These are phyloP conservation scores for Sporothrix inflata DNA, from an alignment of 2,329 filamentous ascomycete genomes.

Conservation along the genomic window DNA sequence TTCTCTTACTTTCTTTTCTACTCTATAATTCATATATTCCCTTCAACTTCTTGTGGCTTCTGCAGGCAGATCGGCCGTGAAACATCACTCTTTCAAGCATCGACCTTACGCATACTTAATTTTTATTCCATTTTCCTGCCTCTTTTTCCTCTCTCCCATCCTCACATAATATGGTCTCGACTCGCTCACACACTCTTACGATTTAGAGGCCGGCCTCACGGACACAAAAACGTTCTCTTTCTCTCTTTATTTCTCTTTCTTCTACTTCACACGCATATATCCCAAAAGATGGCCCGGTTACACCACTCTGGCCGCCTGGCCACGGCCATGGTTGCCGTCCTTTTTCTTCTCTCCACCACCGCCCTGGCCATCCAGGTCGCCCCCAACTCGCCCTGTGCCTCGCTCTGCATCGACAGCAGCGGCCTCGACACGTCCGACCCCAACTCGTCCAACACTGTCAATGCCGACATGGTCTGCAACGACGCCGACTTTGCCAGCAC, in stretches of 20 bases:
- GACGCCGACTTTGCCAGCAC: slow-evolving; percentile 49
- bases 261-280: neutral
- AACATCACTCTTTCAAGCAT: neutral
- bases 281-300: neutral
- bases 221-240: neutral
- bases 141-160: neutral
- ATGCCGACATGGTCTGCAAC: slow-evolving; percentile 52
- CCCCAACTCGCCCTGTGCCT: slow-evolving; percentile 58
- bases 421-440: slow-evolving; percentile 50
- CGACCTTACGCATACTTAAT: neutral
- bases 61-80: slow-evolving; percentile 14
- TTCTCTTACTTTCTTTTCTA: neutral
- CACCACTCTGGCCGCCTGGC: neutral
- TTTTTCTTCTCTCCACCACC: slow-evolving; percentile 24
- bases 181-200: neutral
- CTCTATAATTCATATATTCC: neutral
- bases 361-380: slow-evolving; percentile 51
- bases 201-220: slow-evolving; percentile 4
- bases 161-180: slow-evolving; percentile 13
- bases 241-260: neutral
- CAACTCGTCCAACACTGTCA: slow-evolving; percentile 49
- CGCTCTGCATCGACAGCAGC: slow-evolving; percentile 52
- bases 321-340: neutral
- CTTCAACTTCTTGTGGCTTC: neutral
- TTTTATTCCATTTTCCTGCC: no score